These are phyloP conservation scores for Neurospora tetrasperma DNA, from an alignment of 495 filamentous ascomycete species.

Conservation along the genomic window DNA sequence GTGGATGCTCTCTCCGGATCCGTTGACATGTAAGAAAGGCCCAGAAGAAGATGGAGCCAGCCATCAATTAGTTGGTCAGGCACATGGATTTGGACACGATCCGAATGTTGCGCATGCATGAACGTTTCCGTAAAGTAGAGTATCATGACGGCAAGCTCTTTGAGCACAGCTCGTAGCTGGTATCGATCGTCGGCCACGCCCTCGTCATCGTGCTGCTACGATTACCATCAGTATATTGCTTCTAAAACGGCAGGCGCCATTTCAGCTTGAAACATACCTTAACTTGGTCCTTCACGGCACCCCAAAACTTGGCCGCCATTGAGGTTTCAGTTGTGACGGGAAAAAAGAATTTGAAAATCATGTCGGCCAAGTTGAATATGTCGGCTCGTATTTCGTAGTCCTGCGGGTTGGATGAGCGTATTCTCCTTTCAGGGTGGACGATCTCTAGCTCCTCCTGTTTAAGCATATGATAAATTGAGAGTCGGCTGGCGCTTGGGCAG, in stretches of 20 bases:
- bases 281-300: conserved; percentile 18
- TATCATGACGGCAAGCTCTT: conserved; percentile 11
- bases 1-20: background rate
- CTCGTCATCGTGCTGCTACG: background rate
- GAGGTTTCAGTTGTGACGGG: conserved; percentile 12
- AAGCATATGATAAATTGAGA: conserved; percentile 2
- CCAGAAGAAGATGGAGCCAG: conserved; percentile 25
- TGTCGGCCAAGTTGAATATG: conserved; percentile 23
- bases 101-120: conserved; percentile 6
- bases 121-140: conserved; percentile 19
- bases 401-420: background rate
- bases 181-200: background rate
- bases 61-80: conserved; percentile 21
- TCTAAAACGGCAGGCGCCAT: background rate
- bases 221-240: background rate
- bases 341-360: conserved; percentile 28
- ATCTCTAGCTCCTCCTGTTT: conserved; percentile 7
- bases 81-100: conserved; percentile 13
- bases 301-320: conserved; percentile 27
- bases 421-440: background rate
- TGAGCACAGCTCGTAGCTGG: background rate
- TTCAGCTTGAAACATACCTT: conserved; percentile 7
- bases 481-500: conserved; percentile 6
- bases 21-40: conserved; percentile 8
- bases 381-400: conserved; percentile 19